These are phyloP conservation scores for Colletotrichum musae DNA, from an alignment of 2,329 filamentous ascomycete species.

Conservation along the genomic window DNA sequence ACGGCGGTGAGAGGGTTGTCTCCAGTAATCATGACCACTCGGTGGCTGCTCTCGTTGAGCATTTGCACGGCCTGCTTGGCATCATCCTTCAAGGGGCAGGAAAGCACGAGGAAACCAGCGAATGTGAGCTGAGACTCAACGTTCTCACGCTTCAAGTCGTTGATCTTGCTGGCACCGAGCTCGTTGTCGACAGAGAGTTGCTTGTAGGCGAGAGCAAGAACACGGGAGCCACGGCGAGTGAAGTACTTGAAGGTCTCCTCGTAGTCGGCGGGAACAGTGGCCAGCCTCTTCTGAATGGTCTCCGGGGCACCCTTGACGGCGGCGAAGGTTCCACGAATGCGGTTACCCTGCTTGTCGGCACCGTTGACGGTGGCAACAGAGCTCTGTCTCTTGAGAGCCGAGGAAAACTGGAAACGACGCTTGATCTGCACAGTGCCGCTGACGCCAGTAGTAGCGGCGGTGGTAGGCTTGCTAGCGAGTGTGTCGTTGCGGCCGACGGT, in stretches of 20 bases:
- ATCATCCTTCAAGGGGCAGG: constrained; percentile 96
- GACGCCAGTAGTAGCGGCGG: constrained; percentile 61
- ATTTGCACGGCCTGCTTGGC: constrained; percentile 94
- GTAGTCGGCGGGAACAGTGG: constrained; percentile 86
- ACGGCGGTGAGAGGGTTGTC: constrained; percentile 98
- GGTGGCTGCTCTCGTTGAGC: constrained; percentile 98
- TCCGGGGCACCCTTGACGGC: constrained; percentile 98
- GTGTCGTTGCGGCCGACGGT: constrained; percentile 90
- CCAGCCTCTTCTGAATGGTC: constrained; percentile 94
- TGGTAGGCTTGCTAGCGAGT: constrained; percentile 76
- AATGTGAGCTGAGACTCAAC: constrained; percentile 89
- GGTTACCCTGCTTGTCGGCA: constrained; percentile 81
- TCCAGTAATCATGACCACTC: constrained; percentile 98
- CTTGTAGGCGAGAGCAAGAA: constrained; percentile 94
- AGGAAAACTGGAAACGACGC: constrained; percentile 98
- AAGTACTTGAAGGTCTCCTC: constrained; percentile 99
- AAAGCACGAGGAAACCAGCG: constrained; percentile 94
- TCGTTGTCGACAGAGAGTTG: constrained; percentile 87
- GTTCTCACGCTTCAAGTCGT: constrained; percentile 93
- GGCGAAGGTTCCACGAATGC: constrained; percentile 88
- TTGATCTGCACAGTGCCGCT: constrained; percentile 92
- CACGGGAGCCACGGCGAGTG: constrained; percentile 93
- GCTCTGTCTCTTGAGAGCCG: constrained; percentile 94
- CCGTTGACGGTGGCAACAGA: constrained; percentile 88
- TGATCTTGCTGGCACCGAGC: constrained; percentile 86